These are phyloP conservation scores for Cryphonectria radicalis DNA, from an alignment of 2,329 filamentous ascomycete genomes.

Conservation along the genomic window DNA sequence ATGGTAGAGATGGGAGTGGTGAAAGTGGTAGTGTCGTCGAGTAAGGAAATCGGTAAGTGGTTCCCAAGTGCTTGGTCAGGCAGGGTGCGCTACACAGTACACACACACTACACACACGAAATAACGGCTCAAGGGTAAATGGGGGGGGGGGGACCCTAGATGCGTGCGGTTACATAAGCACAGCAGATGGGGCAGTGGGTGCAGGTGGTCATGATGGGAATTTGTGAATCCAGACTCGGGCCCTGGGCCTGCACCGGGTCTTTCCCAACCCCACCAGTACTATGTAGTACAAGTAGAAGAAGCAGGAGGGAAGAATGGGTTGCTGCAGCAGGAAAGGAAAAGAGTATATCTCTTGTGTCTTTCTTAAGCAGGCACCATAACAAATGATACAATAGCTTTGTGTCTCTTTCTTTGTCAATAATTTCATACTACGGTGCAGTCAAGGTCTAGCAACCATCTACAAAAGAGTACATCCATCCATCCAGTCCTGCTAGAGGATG, in stretches of 20 bases:
- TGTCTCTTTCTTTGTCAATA: neutral
- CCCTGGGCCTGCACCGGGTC: neutral
- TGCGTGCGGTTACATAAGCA: constrained; percentile 8
- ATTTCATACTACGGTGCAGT: neutral
- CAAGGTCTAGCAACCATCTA: neutral
- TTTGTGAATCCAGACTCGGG: neutral
- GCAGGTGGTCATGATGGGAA: constrained; percentile 3
- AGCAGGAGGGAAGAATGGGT: neutral
- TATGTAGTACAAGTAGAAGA: neutral
- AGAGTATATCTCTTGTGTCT: neutral
- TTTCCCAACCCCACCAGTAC: neutral
- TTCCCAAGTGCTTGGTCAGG: constrained; percentile 11
- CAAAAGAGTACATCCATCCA: too few relatives aligned
- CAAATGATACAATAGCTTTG: neutral
- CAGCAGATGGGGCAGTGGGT: neutral
- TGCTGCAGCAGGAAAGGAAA: neutral
- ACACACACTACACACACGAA: neutral
- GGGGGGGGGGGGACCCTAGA: neutral
- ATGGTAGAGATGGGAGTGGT: neutral
- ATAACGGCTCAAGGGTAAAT: constrained; percentile 15
- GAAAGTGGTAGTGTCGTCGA: neutral
- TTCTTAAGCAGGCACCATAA: neutral
- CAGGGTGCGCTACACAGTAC: neutral
- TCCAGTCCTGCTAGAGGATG: too few relatives aligned
- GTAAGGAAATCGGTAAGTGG: constrained; percentile 2